Evolutionary conservation across 2,329 filamentous ascomycete species (phyloP).

Genomic region (Talaromyces atroroseus): DNA sequence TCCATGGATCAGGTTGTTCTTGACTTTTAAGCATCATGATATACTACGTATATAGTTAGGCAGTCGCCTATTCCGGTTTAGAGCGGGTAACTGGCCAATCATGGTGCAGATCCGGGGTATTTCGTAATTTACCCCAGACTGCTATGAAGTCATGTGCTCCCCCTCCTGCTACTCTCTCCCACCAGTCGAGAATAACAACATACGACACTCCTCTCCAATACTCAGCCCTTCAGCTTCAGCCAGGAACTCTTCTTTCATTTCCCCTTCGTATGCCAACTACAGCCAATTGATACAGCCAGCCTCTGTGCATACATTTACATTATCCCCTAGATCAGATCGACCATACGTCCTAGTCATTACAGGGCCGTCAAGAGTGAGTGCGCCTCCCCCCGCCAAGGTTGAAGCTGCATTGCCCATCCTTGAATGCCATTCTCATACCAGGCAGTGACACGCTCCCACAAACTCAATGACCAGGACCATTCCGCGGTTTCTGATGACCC

Average conservation of each 20-base stretch:
- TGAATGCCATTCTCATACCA: not conserved
- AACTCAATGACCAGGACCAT: constrained; percentile 90
- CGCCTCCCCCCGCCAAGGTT: too few relatives aligned
- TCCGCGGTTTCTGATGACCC: constrained; percentile 70
- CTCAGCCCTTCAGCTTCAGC: not conserved
- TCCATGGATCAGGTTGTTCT: too few relatives aligned
- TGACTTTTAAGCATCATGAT: too few relatives aligned
- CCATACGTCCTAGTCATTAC: not conserved
- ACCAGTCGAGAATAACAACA: not conserved
- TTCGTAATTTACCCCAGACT: constrained; percentile 2
- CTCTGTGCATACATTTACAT: not conserved
- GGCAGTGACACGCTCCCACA: constrained; percentile 95
- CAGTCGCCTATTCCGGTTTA: not conserved
- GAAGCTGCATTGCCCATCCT: not conserved
- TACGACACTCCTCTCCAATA: not conserved
- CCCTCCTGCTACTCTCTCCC: not conserved
- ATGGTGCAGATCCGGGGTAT: constrained; percentile 2
- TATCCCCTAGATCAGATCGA: not conserved
- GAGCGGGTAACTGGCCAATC: not conserved
- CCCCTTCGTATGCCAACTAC: not conserved
- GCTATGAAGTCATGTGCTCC: constrained; percentile 11
- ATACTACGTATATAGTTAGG: too few relatives aligned
- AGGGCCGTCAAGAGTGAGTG: not conserved
- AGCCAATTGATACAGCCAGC: not conserved
- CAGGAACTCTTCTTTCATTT: not conserved